Conservation (phyloP, 116 monocot genomes). For the Dioscorea cayenensis region DNA sequence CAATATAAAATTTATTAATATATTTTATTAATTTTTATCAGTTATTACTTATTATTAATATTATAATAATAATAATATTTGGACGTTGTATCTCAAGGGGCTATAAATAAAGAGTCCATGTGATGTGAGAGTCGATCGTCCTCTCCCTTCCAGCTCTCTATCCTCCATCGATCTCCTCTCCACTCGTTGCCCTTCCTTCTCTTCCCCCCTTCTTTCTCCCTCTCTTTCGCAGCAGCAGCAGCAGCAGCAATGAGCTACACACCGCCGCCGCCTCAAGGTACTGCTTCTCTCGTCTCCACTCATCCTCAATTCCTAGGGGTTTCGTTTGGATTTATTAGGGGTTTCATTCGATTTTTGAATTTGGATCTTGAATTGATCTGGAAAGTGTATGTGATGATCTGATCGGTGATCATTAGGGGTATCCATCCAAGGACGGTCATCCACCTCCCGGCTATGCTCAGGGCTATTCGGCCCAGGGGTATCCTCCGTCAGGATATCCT, state of each 20-base stretch:
- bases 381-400: slow-evolving; percentile 1
- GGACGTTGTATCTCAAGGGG: too few relatives aligned
- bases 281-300: not conserved
- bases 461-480: too few relatives aligned
- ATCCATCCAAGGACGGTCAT: slow-evolving; percentile 35
- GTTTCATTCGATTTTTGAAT: not conserved
- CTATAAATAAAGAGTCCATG: too few relatives aligned
- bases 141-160: too few relatives aligned
- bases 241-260: too few relatives aligned
- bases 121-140: too few relatives aligned
- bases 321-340: not conserved
- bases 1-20: too few relatives aligned
- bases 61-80: too few relatives aligned
- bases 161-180: not conserved
- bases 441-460: slow-evolving; percentile 20
- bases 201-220: not conserved
- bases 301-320: not conserved
- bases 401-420: slow-evolving; percentile 13
- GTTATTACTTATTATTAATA: too few relatives aligned
- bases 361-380: slow-evolving; percentile 1
- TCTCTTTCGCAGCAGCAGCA: too few relatives aligned
- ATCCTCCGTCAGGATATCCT: slow-evolving; percentile 3
- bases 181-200: not conserved
- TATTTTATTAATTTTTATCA: too few relatives aligned
- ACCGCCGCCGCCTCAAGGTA: too few relatives aligned